Base-by-base conservation (phyloP, 2,329 filamentous ascomycete genomes). In the Penicillium sp. region DNA sequence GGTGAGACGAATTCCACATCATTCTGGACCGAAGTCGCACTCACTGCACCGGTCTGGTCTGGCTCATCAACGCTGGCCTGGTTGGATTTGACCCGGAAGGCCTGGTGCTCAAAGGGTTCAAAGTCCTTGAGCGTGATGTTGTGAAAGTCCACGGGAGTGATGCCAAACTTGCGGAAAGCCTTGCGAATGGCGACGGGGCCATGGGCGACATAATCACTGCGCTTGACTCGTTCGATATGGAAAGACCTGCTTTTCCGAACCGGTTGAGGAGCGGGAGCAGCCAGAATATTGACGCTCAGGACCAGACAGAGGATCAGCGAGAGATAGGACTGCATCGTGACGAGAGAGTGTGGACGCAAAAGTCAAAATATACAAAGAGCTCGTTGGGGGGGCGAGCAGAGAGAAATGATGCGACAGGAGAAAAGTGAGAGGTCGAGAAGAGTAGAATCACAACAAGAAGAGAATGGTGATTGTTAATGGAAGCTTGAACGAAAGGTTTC, bases 1-100 rank as follows among this genome's bases (percentile, higher is more conserved):
- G 83, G 83, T 0, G 82, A 79, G 9, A 90, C 76, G 60, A 87
- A 90, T 50, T 88, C 81, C 41, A 79, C 74, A 60, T 86, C 85
- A 56, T 83, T 81, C 39, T 77, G 69, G 53, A 83, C 80, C 9
- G 84, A 81, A 27, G 79, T 83, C 45, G 84, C 82, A 28, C 79
- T 71, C 45, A 88, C 86, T 36, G 76, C 67, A 41, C 84, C 84
- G 32, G 74, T 60, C 65, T 73, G 58, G 7, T 62, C 61, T 8
- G 43, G 43, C 43, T 45, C 43, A 6, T 58, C 53, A 13, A 58
- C 56, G 11, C 55, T 45, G 18, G 60, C 51, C 26, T 59, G 60
- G 12, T 59, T 49, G 33, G 25, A 43, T 8, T 45, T 43, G 4
- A 47, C 36, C 9, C 36, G 61, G 41, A 63, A 58, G n/a, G 59